A percentile compares a stretch with the other conserved stretches of the same genome.
Conservation (phyloP, 2,329 filamentous ascomycete genomes). For the Penicillium capsulatum region DNA sequence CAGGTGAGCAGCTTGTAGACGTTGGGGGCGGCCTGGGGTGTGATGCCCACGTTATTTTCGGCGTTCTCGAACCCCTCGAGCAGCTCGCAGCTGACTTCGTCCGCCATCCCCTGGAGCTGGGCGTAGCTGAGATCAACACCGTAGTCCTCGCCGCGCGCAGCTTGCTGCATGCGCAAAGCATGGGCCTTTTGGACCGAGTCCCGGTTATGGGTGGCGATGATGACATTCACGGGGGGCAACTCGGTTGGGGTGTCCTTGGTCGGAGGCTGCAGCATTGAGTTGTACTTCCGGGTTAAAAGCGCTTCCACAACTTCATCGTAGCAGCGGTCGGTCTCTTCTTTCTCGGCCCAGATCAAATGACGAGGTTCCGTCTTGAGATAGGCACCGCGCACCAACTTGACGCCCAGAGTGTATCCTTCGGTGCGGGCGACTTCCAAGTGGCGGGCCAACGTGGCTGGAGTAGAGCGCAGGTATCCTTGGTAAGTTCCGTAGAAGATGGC, state of each 20-base stretch:
- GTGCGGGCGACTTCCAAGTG: conserved; percentile 45
- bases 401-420: conserved; percentile 49
- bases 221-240: conserved; percentile 47
- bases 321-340: conserved; percentile 46
- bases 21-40: conserved; percentile 39
- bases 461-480: conserved; percentile 52
- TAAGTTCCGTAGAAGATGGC: conserved; percentile 55
- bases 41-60: conserved; percentile 18
- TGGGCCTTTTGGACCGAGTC: conserved; percentile 52
- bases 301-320: conserved; percentile 57
- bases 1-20: conserved; percentile 59
- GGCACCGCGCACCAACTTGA: conserved; percentile 53
- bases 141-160: conserved; percentile 41
- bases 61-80: conserved; percentile 42
- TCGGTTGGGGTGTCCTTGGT: conserved; percentile 34
- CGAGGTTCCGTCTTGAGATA: conserved; percentile 50
- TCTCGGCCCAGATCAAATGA: conserved; percentile 45
- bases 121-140: conserved; percentile 58
- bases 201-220: conserved; percentile 59
- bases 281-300: conserved; percentile 58
- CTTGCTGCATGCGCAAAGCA: conserved; percentile 43
- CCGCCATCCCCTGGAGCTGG: conserved; percentile 92
- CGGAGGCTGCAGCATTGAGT: conserved; percentile 48
- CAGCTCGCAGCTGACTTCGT: conserved; percentile 70
- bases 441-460: conserved; percentile 42